These are phyloP conservation scores for Bipolaris zeicola DNA, from an alignment of 2,329 filamentous ascomycete genomes.

Conservation along the genomic window DNA sequence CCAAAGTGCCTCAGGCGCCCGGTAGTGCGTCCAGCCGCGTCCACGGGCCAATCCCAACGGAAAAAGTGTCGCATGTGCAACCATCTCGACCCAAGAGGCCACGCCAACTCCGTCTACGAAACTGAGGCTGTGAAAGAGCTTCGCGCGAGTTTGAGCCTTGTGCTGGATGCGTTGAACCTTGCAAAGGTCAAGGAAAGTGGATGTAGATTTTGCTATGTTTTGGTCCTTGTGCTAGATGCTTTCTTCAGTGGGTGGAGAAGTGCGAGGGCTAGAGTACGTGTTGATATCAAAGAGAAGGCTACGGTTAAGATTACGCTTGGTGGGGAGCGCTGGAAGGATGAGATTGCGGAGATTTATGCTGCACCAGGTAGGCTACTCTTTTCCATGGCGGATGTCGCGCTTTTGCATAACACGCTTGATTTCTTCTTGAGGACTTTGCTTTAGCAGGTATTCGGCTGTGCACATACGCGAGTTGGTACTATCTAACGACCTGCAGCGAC, in stretches of 20 bases:
- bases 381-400: neutral
- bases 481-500: constrained; percentile 28
- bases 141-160: constrained; percentile 28
- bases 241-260: constrained; percentile 38
- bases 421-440: neutral
- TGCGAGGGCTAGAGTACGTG: constrained; percentile 23
- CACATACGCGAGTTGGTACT: neutral
- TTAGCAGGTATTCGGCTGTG: neutral
- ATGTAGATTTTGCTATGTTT: constrained; percentile 38
- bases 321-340: constrained; percentile 27
- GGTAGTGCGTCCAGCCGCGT: constrained; percentile 22
- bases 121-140: constrained; percentile 25
- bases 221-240: constrained; percentile 36
- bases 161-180: constrained; percentile 34
- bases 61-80: constrained; percentile 37
- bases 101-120: constrained; percentile 30
- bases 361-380: constrained; percentile 30
- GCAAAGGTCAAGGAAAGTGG: constrained; percentile 26
- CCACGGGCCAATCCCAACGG: constrained; percentile 23
- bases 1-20: constrained; percentile 30
- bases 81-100: constrained; percentile 37
- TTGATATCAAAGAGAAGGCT: constrained; percentile 36
- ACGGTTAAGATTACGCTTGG: constrained; percentile 36
- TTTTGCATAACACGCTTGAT: neutral
- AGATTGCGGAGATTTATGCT: constrained; percentile 37